These are phyloP conservation scores for Saturnispora sanitii DNA, from an alignment of 805 yeast genomes.

Conservation along the genomic window DNA sequence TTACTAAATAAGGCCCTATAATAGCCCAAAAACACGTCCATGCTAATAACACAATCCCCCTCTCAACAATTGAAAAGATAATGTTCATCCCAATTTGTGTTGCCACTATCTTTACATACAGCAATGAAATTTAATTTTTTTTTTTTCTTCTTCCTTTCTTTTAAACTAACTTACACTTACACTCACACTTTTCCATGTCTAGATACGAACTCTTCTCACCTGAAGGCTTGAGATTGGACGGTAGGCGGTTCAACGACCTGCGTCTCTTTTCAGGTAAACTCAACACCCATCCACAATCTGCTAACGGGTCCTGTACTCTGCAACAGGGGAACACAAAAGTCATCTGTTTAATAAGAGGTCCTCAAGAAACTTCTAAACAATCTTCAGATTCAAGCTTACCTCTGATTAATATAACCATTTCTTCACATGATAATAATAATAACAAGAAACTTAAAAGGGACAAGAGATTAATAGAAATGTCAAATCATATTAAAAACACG, in stretches of 20 bases:
- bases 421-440: constrained; percentile 5
- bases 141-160: not conserved
- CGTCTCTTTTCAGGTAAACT: constrained; percentile 71
- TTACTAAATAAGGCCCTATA: constrained; percentile 18
- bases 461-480: constrained; percentile 56
- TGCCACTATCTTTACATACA: no score
- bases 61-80: not conserved
- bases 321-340: constrained; percentile 90
- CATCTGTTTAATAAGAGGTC: constrained; percentile 79
- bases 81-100: not conserved
- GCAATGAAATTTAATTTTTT: not conserved
- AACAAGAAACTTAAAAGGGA: constrained; percentile 41
- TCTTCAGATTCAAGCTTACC: constrained; percentile 52
- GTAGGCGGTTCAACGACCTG: constrained; percentile 90
- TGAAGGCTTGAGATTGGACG: constrained; percentile 88
- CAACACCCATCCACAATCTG: constrained; percentile 77
- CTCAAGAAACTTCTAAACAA: constrained; percentile 56
- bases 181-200: constrained; percentile 17
- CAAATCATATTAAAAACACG: constrained; percentile 56
- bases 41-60: not conserved
- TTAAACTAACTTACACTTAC: not conserved
- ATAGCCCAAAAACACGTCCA: constrained; percentile 6
- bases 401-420: constrained; percentile 48
- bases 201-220: constrained; percentile 82
- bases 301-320: constrained; percentile 88